Evolutionary conservation across 208 protist species (phyloP), one percentile per base, ranked within the genome.

Genomic region (Leishmania martiniquensis): DNA sequence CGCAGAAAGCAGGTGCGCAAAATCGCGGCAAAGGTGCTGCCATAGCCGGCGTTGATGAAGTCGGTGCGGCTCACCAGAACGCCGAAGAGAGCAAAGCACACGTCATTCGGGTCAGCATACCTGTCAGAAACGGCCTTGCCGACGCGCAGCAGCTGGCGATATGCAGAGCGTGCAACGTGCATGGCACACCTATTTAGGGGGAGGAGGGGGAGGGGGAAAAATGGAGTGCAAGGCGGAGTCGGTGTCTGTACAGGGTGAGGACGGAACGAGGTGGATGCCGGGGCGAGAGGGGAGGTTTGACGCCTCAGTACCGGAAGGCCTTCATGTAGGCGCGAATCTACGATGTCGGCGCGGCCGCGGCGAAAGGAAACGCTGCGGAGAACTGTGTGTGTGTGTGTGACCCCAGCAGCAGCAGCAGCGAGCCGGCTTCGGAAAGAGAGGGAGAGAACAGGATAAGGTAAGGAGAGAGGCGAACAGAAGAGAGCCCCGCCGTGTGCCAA

Each of bases 31-130:
- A 84, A 83, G 12, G 59, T 88, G 37, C 81, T 69, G 32, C 94
- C 89, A 70, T 95, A 96, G 6, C 92, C 92, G 0, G 89, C 94
- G 20, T 83, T 85, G 15, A 86, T 74, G 76, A 96, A 96, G 60
- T 97, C 91, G 49, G 81, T 52, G 34, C 86, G 85, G 25, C 76
- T 72, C 22, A 96, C 66, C 15, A 89, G 55, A 67, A 94, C 59
- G 39, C 91, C 94, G 59, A 96, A 96, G 20, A 95, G 70, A 54
- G 88, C 85, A 45, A 92, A 95, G 81, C 86, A 92, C 42, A 94
- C 51, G 63, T 96, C 85, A 54, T 90, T 84, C 1, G 84, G 84
- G n/a, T 92, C 88, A 5, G 71, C 44, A 71, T 93, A 93, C 20
- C 62, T 75, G 39, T 80, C 70, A 0, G 77, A 85, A 0, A 81